Conservation (phyloP, 495 filamentous ascomycete genomes). For the Daldinia vernicosa region DNA sequence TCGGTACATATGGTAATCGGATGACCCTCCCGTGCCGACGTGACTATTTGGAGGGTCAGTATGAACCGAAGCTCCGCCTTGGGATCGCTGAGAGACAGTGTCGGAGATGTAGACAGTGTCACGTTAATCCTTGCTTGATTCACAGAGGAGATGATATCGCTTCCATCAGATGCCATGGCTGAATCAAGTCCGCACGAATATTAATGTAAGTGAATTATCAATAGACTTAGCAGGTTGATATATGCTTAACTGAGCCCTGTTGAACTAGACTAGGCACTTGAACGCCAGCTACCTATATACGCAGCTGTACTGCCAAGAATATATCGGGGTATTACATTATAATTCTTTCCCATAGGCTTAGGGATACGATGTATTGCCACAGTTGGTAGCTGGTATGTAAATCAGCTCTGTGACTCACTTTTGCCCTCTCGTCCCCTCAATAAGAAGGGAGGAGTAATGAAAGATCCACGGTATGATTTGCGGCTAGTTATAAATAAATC, state of each 20-base stretch:
- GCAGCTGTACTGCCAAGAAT: not conserved
- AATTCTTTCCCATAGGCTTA: not conserved
- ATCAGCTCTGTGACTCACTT: not conserved
- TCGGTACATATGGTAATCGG: slow-evolving; percentile 6
- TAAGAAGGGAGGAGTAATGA: not conserved
- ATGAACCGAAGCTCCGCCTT: not conserved
- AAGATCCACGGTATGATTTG: not conserved
- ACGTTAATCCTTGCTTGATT: not conserved
- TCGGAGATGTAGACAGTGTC: not conserved
- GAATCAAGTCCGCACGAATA: not conserved
- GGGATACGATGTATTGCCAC: not conserved
- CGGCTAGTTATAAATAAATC: not conserved
- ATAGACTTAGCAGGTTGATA: too few species aligned
- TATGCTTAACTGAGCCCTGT: not conserved
- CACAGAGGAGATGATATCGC: not conserved
- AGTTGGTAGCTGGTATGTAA: not conserved
- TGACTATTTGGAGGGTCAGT: not conserved
- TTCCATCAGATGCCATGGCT: not conserved
- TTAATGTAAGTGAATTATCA: not conserved
- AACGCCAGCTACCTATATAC: not conserved
- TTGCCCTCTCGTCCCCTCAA: not conserved
- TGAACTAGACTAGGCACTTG: too few species aligned
- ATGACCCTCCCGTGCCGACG: not conserved
- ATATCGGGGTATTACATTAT: not conserved
- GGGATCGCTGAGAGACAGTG: slow-evolving; percentile 2